Evolutionary conservation across 2,329 filamentous ascomycete species (phyloP).

Genomic region (Diaporthe sp.): DNA sequence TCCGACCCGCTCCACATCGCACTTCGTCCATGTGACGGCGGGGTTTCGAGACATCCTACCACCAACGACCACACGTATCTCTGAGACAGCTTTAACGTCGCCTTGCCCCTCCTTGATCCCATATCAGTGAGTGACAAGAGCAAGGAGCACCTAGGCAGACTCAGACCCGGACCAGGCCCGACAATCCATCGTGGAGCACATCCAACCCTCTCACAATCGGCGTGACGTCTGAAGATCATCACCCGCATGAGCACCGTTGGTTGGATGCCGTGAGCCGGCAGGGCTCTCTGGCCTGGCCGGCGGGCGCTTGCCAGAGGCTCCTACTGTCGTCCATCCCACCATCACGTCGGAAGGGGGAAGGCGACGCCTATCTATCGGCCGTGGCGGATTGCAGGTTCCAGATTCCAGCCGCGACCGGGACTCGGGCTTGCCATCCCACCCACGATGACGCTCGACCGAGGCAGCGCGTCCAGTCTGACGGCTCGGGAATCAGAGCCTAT

Average conservation of each 20-base stretch:
- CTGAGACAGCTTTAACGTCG: slow-evolving; percentile 37
- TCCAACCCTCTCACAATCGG: not conserved
- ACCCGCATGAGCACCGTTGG: not conserved
- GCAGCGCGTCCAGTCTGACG: not conserved
- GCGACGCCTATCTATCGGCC: not conserved
- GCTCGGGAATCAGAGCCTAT: not conserved
- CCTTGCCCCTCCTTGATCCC: slow-evolving; percentile 31
- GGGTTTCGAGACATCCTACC: slow-evolving; percentile 11
- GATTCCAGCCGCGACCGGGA: not conserved
- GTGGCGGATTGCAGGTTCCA: not conserved
- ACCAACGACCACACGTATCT: slow-evolving; percentile 36
- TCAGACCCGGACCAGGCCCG: not conserved
- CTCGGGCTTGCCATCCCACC: not conserved
- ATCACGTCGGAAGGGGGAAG: not conserved
- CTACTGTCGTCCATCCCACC: not conserved
- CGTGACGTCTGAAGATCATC: not conserved
- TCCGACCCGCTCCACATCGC: slow-evolving; percentile 13
- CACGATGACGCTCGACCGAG: not conserved
- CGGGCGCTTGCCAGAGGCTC: too few species aligned
- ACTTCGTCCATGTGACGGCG: slow-evolving; percentile 18
- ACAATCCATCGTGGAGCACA: not conserved
- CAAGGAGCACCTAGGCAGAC: not conserved
- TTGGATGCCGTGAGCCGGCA: not conserved
- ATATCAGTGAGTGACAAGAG: slow-evolving; percentile 10
- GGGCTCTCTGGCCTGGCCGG: not conserved